Percentiles rank a stretch among this genome's conserved stretches.
phyloP scores from a whole-genome alignment of 148 eudicot species.

The Vaccinium vitisidaea region DNA sequence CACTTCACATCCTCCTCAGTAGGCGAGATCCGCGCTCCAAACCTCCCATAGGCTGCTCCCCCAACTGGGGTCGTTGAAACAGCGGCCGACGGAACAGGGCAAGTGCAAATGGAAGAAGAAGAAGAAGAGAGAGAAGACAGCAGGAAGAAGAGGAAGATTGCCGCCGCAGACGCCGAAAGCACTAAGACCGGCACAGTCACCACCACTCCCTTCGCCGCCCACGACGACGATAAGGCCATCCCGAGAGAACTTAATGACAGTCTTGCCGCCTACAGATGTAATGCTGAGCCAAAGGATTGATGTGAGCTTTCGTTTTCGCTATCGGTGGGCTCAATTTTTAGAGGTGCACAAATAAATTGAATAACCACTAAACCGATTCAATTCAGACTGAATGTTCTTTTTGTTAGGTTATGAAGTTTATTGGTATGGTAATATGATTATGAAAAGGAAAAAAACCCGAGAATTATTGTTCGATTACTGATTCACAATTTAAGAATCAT shows the following conservation, averaged over 20 bases:
- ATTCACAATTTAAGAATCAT: too few species aligned
- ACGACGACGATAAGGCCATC: constrained; percentile 28
- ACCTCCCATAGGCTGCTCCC: background rate
- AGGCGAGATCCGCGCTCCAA: constrained; percentile 37
- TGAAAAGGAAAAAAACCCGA: too few species aligned
- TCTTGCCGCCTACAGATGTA: background rate
- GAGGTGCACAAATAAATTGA: too few species aligned
- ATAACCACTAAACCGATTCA: too few species aligned
- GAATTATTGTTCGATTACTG: too few species aligned
- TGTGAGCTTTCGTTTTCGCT: too few species aligned
- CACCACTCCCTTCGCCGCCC: constrained; percentile 51
- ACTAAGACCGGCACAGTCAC: constrained; percentile 60
- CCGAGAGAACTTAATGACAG: constrained; percentile 6
- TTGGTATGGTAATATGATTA: too few species aligned
- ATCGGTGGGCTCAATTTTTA: too few species aligned
- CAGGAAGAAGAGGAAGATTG: constrained; percentile 64
- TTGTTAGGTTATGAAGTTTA: too few species aligned
- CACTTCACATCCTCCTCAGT: constrained; percentile 66
- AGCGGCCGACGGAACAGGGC: constrained; percentile 26
- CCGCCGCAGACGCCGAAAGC: constrained; percentile 43
- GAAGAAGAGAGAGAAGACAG: constrained; percentile 51
- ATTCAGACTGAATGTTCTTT: too few species aligned
- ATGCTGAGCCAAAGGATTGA: too few species aligned
- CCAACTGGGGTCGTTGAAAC: background rate
- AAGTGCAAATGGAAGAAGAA: constrained; percentile 26